phyloP scores from a whole-genome alignment of 1,284 basidiomycete species.

The Sphaerobolus stellatus region DNA sequence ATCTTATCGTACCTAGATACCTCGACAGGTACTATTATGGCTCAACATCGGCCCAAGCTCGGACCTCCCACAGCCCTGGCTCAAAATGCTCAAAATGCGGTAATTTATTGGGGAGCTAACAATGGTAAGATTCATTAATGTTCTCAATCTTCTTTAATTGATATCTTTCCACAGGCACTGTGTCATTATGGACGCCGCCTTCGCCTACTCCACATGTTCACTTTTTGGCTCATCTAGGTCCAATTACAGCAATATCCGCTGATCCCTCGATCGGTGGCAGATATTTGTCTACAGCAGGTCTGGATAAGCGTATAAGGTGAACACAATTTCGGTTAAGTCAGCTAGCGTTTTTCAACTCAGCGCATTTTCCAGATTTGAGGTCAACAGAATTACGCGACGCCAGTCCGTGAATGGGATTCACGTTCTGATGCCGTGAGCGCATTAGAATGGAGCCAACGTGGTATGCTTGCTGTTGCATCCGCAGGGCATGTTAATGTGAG shows the following conservation, averaged over 20 bases:
- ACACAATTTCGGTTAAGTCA: constrained; percentile 30
- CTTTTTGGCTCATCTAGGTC: constrained; percentile 88
- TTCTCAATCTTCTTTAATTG: neutral
- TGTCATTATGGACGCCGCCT: constrained; percentile 97
- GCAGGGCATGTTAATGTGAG: constrained; percentile 82
- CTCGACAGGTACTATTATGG: constrained; percentile 86
- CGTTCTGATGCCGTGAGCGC: constrained; percentile 58
- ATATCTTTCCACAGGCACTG: constrained; percentile 51
- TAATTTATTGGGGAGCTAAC: constrained; percentile 91
- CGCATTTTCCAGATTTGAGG: constrained; percentile 78
- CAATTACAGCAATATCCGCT: constrained; percentile 78
- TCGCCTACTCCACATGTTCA: constrained; percentile 89
- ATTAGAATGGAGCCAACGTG: constrained; percentile 79
- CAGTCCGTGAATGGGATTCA: constrained; percentile 78
- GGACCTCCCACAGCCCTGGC: constrained; percentile 87
- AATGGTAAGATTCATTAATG: constrained; percentile 45
- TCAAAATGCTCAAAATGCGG: constrained; percentile 90
- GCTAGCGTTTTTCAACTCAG: constrained; percentile 39
- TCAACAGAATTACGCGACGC: constrained; percentile 89
- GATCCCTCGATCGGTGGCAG: constrained; percentile 83
- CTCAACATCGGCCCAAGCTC: constrained; percentile 86
- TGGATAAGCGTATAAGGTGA: constrained; percentile 87
- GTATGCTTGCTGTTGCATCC: constrained; percentile 78
- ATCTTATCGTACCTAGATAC: constrained; percentile 97
- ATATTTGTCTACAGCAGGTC: constrained; percentile 89